A percentile compares a stretch with the other conserved stretches of the same genome.
Conservation (phyloP, 768 basidiomycete species). For the Bullera alba region DNA sequence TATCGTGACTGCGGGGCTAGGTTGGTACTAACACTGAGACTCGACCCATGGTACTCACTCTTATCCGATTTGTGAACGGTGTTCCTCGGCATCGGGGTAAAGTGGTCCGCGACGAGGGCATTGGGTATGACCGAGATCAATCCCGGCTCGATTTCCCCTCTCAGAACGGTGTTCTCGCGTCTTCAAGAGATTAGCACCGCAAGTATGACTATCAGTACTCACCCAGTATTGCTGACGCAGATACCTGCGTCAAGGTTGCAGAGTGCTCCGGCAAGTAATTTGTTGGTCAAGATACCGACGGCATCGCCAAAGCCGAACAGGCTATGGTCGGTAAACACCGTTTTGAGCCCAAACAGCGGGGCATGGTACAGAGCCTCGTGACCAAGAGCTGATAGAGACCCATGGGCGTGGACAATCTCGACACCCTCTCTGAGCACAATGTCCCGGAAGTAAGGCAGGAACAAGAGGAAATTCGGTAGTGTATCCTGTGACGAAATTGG, state of each 20-base stretch:
- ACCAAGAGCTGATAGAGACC: constrained; percentile 77
- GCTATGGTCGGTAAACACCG: constrained; percentile 95
- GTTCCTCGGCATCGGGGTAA: constrained; percentile 56
- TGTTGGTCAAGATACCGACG: constrained; percentile 94
- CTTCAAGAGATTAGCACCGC: constrained; percentile 48
- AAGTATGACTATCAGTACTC: background rate
- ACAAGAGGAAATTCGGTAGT: constrained; percentile 86
- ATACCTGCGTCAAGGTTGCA: constrained; percentile 89
- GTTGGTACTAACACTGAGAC: constrained; percentile 52
- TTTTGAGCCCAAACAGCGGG: constrained; percentile 68
- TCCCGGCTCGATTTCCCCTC: constrained; percentile 65
- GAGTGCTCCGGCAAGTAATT: constrained; percentile 76
- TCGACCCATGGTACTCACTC: constrained; percentile 56
- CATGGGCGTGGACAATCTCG: constrained; percentile 83
- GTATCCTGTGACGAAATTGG: constrained; percentile 86
- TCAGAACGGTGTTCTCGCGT: constrained; percentile 92
- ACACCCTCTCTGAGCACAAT: constrained; percentile 82
- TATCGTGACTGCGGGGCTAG: constrained; percentile 64
- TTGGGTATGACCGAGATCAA: constrained; percentile 91
- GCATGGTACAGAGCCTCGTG: constrained; percentile 90
- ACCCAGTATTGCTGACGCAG: constrained; percentile 96
- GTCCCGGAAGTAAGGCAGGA: constrained; percentile 81
- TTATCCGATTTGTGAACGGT: constrained; percentile 25
- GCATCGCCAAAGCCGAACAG: constrained; percentile 96
- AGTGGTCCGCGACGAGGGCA: constrained; percentile 77